Conservation (phyloP, 2,329 filamentous ascomycete genomes). For the Calonectria pauciramosa region DNA sequence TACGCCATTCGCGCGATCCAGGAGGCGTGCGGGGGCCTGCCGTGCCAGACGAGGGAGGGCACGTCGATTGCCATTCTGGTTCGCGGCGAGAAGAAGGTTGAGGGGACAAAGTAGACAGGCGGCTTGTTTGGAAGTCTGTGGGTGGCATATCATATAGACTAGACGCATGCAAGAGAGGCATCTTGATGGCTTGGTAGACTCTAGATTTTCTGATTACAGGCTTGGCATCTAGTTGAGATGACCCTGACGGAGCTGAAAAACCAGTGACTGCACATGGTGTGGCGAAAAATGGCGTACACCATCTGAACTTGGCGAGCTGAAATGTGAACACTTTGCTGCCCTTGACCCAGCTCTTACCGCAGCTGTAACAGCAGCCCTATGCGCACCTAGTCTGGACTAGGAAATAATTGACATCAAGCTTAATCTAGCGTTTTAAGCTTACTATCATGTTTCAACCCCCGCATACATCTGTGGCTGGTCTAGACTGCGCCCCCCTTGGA, state of each 20-base stretch:
- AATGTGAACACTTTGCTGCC: background rate
- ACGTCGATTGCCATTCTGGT: slow-evolving; percentile 69
- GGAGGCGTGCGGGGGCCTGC: slow-evolving; percentile 57
- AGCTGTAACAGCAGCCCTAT: too few relatives aligned
- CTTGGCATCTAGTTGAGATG: background rate
- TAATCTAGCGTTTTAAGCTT: background rate
- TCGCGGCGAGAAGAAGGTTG: slow-evolving; percentile 52
- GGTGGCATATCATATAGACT: too few relatives aligned
- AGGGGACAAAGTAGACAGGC: background rate
- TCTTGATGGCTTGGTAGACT: background rate
- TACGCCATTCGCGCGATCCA: slow-evolving; percentile 60
- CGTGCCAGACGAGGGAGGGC: slow-evolving; percentile 64
- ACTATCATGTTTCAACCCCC: background rate
- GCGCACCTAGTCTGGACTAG: background rate
- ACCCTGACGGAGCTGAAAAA: background rate
- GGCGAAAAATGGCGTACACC: background rate
- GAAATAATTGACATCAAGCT: background rate
- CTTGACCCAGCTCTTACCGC: background rate
- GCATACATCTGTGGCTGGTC: background rate
- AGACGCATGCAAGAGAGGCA: background rate
- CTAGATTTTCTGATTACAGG: background rate
- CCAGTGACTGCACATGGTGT: background rate
- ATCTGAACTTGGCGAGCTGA: background rate
- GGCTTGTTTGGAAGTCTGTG: too few relatives aligned
- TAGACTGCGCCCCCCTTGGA: background rate